Evolutionary conservation across 129 eudicot genomes (phyloP), one percentile per base, ranked within the genome.

Genomic region (Tagetes patula): DNA sequence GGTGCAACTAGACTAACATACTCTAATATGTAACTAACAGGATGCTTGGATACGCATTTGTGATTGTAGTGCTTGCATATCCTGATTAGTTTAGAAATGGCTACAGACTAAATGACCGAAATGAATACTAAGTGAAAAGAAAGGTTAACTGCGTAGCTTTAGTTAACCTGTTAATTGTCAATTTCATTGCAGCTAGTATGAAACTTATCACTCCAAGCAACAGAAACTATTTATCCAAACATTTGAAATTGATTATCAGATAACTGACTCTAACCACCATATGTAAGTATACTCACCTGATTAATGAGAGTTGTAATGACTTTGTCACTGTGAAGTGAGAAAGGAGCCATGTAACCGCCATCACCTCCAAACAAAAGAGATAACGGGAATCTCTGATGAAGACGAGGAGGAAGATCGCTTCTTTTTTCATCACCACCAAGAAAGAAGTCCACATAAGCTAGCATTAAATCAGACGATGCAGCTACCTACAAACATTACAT

Each of bases 361-460:
- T 94, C 96, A 33, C 99, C 99, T 70, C 99, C 97, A 72, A 94
- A 94, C 59, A 90, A 71, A n/a, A 94, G 76, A 75, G 89, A 81
- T 65, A 94, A 66, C 3, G 99, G 99, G 69, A 94, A 86, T 68
- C 99, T 90, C 82, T 94, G 96, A 59, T 73, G 83, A 63, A 94
- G 94, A 42, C 82, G 83, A 67, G 96, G 97, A 58, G 99, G 99
- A 68, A 94, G 94, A 78, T 90, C 99, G 53, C 73, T 78, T 80
- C 97, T 86, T 81, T 90, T 94, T 67, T 94, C 99, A 85, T 94
- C 99, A 27, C 99, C 99, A 54, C 99, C 99, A 66, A 94, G 97
- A 77, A 94, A 94, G 60, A 94, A 90, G 75, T 94, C 99, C 69
- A 90, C 84, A 73, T 87, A 94, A 8, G 89, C 99, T 52, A 94